Evolutionary conservation across 306 rosid genomes (phyloP), one percentile per base, ranked within the genome.

Genomic region (Rosa lucieae): DNA sequence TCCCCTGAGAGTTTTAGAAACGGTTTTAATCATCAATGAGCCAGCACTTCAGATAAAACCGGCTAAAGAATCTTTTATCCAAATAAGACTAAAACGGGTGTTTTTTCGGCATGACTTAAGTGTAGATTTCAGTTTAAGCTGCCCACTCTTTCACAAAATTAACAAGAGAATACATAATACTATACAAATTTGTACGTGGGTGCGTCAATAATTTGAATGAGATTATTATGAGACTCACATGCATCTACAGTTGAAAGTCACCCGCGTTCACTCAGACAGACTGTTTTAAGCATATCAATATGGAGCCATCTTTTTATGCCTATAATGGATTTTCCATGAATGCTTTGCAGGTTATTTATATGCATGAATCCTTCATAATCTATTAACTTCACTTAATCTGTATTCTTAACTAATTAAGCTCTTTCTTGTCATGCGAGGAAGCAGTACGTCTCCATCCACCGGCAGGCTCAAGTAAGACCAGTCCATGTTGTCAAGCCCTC

Each of bases 371-470:
- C 6, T 51, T 7, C 56, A 4, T 14, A 51, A 51, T 4, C n/a
- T 15, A 55, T 55, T 44, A 12, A 0, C 53, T 48, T 48, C 17
- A 1, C 53, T 59, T 59, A 3, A 59, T 59, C 65, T 21, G 35
- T 59, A 59, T 23, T 59, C 8, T 35, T 65, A 13, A 12, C 70
- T 65, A 13, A 65, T 37, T 11, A 65, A 32, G 70, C 44, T 56
- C 10, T n/a, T 74, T 56, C 26, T 40, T 74, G 43, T n/a, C 23
- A 51, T 74, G 70, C 32, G 68, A 21, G 73, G 55, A 44, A 65
- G 29, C 67, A 80, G 79, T 80, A 74, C 70, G 8, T 80, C 61
- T 80, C 70, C 48, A 20, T 67, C 5, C 39, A 63, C 13, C 65
- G 62, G 29, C 67, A 29, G 23, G 20, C 20, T 3, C 9, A 4